These are phyloP conservation scores for Xylariaceae sp. DNA, from an alignment of 2,329 filamentous ascomycete genomes.

Conservation along the genomic window DNA sequence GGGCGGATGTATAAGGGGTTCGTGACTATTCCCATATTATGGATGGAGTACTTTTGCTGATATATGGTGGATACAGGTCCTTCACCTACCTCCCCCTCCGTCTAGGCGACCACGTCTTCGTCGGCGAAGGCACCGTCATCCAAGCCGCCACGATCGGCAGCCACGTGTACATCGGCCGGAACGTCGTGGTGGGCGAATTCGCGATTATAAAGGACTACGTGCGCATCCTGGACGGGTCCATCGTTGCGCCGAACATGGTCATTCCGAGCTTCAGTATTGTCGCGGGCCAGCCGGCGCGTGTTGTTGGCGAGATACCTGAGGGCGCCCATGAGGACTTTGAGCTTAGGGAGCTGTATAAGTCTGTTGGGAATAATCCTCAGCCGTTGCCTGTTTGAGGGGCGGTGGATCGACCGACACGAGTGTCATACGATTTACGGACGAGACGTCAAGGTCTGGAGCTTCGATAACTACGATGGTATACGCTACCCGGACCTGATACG, in stretches of 20 bases:
- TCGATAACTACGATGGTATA: no score
- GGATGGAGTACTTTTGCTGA: no score
- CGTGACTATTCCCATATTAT: no score
- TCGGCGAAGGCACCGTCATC: conserved; percentile 69
- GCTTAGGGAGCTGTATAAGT: conserved; percentile 59
- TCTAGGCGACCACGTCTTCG: conserved; percentile 90
- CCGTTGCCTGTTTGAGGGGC: conserved; percentile 33
- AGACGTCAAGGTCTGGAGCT: no score
- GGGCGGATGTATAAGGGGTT: conserved; percentile 73
- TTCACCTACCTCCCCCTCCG: conserved; percentile 85
- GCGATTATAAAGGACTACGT: conserved; percentile 93
- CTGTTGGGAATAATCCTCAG: conserved; percentile 53
- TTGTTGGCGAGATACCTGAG: conserved; percentile 76
- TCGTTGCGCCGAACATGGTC: conserved; percentile 83
- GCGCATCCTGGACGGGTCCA: conserved; percentile 74
- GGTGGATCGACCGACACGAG: no score
- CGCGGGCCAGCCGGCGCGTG: conserved; percentile 72
- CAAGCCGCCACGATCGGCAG: conserved; percentile 78
- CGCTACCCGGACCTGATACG: no score
- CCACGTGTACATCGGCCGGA: conserved; percentile 78
- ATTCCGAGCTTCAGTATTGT: conserved; percentile 90
- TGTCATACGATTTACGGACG: no score
- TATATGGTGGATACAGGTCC: conserved; percentile 34
- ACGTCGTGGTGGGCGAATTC: conserved; percentile 76
- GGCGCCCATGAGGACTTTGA: conserved; percentile 62